phyloP scores from a whole-genome alignment of 305 asterid species.

The Striga hermonthica region DNA sequence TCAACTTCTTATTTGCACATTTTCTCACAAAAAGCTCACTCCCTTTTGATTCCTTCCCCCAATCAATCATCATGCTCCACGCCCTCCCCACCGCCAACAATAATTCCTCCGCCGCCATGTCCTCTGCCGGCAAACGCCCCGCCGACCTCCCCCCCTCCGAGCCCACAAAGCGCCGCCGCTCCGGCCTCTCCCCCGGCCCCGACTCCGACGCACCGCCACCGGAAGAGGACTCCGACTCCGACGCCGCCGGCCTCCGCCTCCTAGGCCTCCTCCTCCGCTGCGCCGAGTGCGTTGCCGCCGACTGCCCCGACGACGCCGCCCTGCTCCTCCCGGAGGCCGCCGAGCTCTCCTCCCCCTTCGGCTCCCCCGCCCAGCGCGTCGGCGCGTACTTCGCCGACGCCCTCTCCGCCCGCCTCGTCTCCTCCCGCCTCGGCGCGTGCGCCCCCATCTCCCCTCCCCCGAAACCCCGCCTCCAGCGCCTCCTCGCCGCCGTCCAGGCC shows the following conservation, averaged over 20 bases:
- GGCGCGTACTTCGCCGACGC: slow-evolving; percentile 94
- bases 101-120: slow-evolving; percentile 38
- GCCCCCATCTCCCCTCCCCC: slow-evolving; percentile 48
- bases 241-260: slow-evolving; percentile 66
- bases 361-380: slow-evolving; percentile 86
- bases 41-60: slow-evolving; percentile 39
- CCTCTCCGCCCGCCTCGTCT: slow-evolving; percentile 64
- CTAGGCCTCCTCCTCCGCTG: slow-evolving; percentile 74
- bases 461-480: slow-evolving; percentile 51
- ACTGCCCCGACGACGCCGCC: slow-evolving; percentile 63
- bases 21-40: slow-evolving; percentile 32
- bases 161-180: slow-evolving; percentile 46
- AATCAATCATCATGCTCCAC: slow-evolving; percentile 40
- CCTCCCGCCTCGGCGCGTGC: slow-evolving; percentile 59
- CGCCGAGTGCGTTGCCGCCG: slow-evolving; percentile 81
- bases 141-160: slow-evolving; percentile 38
- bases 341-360: slow-evolving; percentile 84
- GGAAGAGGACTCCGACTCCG: slow-evolving; percentile 32
- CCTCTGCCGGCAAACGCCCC: slow-evolving; percentile 57
- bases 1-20: slow-evolving; percentile 39
- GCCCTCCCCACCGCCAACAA: slow-evolving; percentile 34
- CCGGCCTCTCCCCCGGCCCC: slow-evolving; percentile 32
- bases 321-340: slow-evolving; percentile 68
- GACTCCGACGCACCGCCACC: slow-evolving; percentile 21
- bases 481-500: slow-evolving; percentile 63